Evolutionary conservation across 2,329 filamentous ascomycete genomes (phyloP), one percentile per base, ranked within the genome.

Genomic region (Ceratocystis variospora): DNA sequence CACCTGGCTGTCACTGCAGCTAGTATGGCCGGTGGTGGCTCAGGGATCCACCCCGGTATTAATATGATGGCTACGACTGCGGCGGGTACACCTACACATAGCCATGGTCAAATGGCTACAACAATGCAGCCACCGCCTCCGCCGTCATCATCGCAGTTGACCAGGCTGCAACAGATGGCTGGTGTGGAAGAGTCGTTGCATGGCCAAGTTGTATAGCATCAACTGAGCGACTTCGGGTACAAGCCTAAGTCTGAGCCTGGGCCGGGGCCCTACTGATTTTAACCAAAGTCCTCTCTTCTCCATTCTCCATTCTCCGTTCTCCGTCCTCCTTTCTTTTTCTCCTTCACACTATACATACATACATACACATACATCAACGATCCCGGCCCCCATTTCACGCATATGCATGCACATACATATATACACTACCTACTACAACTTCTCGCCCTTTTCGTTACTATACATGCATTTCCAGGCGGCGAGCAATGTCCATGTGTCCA

Each of bases 101-200:
- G 37, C 37, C 37, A 41, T 41, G 37, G 41, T 15, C 48, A 64
- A 8, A 68, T 68, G 59, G 37, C 50, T 41, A 10, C 37, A 41
- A 41, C 37, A 7, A 59, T 65, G 63, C 50, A 61, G 10, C 48
- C 46, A 33, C 62, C 66, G 22, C 53, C 53, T 3, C 46, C 46
- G n/a, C n/a, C 46, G 12, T 17, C 46, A 22, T 5, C n/a, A 19
- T 57, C 63, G 28, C 66, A 66, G 53, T 28, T 68, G 4, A 25
- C 19, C 5, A 19, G 63, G 1, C 22, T 68, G 41, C 66, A 68
- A 22, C 57, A 65, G 8, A 53, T 68, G 15, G 25, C 63, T 31
- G 63, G 63, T 8, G 63, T 68, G n/a, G 63, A 68, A 28, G 66
- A 68, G 63, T 57, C 63, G 22, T 31, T 68, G 17, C 66, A 65